Percentiles rank a stretch among this genome's conserved stretches.
Evolutionary conservation across 1,284 basidiomycete species (phyloP).

Genomic region (Xanthoconium separans): DNA sequence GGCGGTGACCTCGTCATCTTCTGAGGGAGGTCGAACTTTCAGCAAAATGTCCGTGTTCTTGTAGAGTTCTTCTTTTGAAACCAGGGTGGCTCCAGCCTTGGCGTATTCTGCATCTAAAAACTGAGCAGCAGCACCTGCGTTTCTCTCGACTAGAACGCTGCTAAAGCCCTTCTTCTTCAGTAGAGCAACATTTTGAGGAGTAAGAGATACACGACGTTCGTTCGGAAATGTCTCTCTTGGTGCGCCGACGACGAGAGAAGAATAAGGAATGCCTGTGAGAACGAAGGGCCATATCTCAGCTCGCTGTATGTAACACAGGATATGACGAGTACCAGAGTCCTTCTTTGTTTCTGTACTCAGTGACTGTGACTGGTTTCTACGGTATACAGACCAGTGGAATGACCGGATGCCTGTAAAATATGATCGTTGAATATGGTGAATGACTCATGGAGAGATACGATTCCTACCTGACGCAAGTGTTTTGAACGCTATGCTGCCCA

Average conservation of each 20-base stretch:
- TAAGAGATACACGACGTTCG: conserved; percentile 77
- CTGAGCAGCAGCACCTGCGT: conserved; percentile 70
- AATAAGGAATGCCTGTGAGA: conserved; percentile 61
- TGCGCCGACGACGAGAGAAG: conserved; percentile 72
- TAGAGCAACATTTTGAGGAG: conserved; percentile 70
- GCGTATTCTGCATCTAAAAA: conserved; percentile 78
- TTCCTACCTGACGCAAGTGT: conserved; percentile 26
- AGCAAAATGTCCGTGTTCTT: conserved; percentile 70
- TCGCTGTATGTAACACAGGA: neutral
- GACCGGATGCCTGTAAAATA: conserved; percentile 27
- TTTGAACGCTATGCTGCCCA: conserved; percentile 16
- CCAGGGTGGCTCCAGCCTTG: conserved; percentile 75
- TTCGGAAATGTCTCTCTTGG: conserved; percentile 73
- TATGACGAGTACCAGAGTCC: conserved; percentile 24
- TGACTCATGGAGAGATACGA: neutral
- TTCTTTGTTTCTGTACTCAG: conserved; percentile 14
- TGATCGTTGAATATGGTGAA: conserved; percentile 1
- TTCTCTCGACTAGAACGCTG: conserved; percentile 67
- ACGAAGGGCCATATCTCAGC: conserved; percentile 1
- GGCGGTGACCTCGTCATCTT: conserved; percentile 56
- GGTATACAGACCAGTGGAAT: conserved; percentile 31
- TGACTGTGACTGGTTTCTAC: conserved; percentile 17
- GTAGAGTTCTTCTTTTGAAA: conserved; percentile 63
- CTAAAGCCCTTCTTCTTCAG: conserved; percentile 80
- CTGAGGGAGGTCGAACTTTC: conserved; percentile 75